Evolutionary conservation across 805 yeast genomes (phyloP).

Genomic region (Lipomyces spencermartinsiae): DNA sequence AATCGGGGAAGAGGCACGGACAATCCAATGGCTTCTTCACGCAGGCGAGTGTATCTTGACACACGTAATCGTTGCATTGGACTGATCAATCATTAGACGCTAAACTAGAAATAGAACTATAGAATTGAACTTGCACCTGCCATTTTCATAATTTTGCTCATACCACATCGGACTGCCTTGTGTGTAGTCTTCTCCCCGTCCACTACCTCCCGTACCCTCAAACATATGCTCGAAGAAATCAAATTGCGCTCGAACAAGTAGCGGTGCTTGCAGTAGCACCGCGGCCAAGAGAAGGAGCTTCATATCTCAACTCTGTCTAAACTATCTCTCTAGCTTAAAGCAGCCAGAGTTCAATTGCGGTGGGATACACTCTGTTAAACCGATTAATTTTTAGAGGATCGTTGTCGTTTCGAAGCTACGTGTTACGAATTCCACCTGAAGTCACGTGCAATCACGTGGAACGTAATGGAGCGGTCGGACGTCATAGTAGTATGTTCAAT

Average conservation of each 20-base stretch:
- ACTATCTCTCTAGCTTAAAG: not conserved
- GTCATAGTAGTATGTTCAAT: not conserved
- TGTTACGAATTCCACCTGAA: not conserved
- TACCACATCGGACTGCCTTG: conserved; percentile 36
- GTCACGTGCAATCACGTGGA: not conserved
- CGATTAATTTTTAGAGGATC: not conserved
- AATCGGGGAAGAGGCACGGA: conserved; percentile 88
- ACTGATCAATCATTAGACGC: conserved; percentile 33
- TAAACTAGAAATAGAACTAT: not conserved
- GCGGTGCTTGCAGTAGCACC: conserved; percentile 23
- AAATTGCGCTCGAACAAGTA: conserved; percentile 32
- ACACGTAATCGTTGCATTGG: conserved; percentile 70
- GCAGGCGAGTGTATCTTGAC: conserved; percentile 84
- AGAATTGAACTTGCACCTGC: conserved; percentile 15
- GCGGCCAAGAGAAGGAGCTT: conserved; percentile 6
- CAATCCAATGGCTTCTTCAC: conserved; percentile 73
- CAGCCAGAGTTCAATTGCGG: conserved; percentile 1
- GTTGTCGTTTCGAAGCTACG: not conserved
- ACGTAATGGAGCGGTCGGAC: not conserved
- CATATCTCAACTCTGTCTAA: conserved; percentile 4
- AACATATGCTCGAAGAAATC: conserved; percentile 39
- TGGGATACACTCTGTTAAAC: not conserved
- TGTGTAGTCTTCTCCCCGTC: not conserved
- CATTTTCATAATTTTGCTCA: conserved; percentile 32
- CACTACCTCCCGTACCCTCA: conserved; percentile 24